phyloP scores from a whole-genome alignment of 2,329 filamentous ascomycete species.

The Xylaria sp. region DNA sequence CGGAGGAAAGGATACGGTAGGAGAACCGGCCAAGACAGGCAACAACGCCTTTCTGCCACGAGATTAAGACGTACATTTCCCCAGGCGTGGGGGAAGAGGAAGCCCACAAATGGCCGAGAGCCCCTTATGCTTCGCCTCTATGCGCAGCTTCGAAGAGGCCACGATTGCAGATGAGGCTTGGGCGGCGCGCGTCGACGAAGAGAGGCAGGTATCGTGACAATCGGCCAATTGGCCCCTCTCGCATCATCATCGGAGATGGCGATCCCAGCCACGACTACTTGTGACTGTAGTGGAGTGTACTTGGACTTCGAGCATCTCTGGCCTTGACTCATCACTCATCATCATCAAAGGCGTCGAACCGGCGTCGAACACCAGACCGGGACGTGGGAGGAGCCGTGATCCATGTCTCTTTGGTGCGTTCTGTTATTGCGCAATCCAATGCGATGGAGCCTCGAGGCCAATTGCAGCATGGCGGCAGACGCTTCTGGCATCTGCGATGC shows the following conservation, averaged over 20 bases:
- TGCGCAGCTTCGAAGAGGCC: slow-evolving; percentile 25
- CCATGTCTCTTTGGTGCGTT: slow-evolving; percentile 38
- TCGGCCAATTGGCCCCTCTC: slow-evolving; percentile 14
- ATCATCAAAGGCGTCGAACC: slow-evolving; percentile 31
- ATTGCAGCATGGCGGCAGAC: slow-evolving; percentile 39
- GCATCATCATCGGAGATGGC: slow-evolving; percentile 35
- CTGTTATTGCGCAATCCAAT: slow-evolving; percentile 56
- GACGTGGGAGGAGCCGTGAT: slow-evolving; percentile 39
- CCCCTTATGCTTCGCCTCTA: slow-evolving; percentile 27
- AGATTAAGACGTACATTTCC: slow-evolving; percentile 22
- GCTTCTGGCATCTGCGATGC: slow-evolving; percentile 24
- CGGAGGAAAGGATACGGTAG: slow-evolving; percentile 18
- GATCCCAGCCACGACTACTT: slow-evolving; percentile 33
- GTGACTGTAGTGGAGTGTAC: slow-evolving; percentile 20
- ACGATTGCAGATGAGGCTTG: slow-evolving; percentile 21
- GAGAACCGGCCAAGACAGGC: slow-evolving; percentile 23
- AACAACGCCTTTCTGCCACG: slow-evolving; percentile 28
- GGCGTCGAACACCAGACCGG: slow-evolving; percentile 23
- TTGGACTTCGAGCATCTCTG: too few relatives aligned
- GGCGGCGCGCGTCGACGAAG: slow-evolving; percentile 18
- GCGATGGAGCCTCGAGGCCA: slow-evolving; percentile 47
- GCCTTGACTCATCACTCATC: slow-evolving; percentile 26
- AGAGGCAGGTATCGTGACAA: slow-evolving; percentile 25
- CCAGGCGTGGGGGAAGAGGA: slow-evolving; percentile 16
- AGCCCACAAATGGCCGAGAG: slow-evolving; percentile 26